Conservation (phyloP, 2,329 filamentous ascomycete genomes). For the Zopfia rhizophila region DNA sequence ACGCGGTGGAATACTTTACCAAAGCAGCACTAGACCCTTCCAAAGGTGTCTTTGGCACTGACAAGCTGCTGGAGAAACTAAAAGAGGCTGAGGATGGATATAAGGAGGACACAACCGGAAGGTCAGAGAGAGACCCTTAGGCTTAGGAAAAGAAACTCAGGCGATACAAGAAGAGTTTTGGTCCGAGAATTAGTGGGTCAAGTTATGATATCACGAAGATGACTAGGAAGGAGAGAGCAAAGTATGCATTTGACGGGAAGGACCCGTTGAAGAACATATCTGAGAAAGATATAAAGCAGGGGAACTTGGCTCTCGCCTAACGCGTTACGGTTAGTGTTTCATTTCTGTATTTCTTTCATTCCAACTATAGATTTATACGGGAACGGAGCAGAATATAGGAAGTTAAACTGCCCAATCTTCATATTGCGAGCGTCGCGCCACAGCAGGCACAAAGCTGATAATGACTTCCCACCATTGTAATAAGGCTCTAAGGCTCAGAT, state of each 20-base stretch:
- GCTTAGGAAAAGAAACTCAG: conserved; percentile 17
- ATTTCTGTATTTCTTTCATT: no score
- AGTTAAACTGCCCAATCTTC: no score
- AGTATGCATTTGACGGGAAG: conserved; percentile 17
- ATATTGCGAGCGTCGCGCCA: no score
- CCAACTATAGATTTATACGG: no score
- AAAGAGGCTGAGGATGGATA: conserved; percentile 12
- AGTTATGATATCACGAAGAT: conserved; percentile 27
- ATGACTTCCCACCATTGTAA: no score
- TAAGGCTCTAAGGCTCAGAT: no score
- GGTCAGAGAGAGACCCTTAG: conserved; percentile 18
- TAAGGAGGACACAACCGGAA: conserved; percentile 1
- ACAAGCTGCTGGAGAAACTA: conserved; percentile 19
- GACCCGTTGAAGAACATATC: conserved; percentile 22
- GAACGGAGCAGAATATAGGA: no score
- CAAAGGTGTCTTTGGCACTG: conserved; percentile 21
- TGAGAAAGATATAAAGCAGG: conserved; percentile 20
- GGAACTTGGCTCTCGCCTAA: conserved; percentile 10
- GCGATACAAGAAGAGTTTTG: conserved; percentile 3
- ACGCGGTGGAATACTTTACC: conserved; percentile 26
- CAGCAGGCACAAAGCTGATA: no score
- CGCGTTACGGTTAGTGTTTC: conserved; percentile 2
- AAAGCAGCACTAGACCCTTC: conserved; percentile 24
- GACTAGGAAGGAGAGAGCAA: conserved; percentile 21
- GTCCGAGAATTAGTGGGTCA: conserved; percentile 15